Evolutionary conservation across 129 eudicot species (phyloP).

Genomic region (Cynara cardunculus): DNA sequence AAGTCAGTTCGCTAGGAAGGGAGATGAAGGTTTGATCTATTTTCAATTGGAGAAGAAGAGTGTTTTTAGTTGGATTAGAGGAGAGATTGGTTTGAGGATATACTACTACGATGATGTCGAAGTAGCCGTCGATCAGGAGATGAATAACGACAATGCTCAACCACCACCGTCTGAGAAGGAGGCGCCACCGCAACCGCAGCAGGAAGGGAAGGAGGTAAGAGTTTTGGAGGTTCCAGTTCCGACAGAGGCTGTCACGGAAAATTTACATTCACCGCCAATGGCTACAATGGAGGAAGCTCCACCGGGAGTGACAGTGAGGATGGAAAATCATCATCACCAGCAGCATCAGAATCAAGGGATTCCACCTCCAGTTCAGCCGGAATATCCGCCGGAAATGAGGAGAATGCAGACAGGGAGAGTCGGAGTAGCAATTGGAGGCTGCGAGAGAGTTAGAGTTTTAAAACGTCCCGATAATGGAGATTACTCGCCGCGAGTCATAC

Average conservation of each 20-base stretch:
- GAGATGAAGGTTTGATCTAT: conserved; percentile 83
- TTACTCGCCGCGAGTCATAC: conserved; percentile 61
- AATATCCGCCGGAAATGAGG: conserved; percentile 53
- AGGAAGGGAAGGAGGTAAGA: conserved; percentile 34
- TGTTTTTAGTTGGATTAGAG: conserved; percentile 94
- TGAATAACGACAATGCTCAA: conserved; percentile 13
- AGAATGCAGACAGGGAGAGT: conserved; percentile 56
- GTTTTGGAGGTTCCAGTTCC: conserved; percentile 50
- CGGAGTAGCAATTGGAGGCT: conserved; percentile 15
- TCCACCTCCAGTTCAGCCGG: conserved; percentile 34
- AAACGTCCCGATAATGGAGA: conserved; percentile 50
- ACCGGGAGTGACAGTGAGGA: conserved; percentile 33
- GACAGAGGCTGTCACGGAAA: conserved; percentile 47
- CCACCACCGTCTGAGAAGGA: conserved; percentile 29
- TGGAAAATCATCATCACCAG: conserved; percentile 40
- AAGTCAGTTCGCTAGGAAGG: conserved; percentile 67
- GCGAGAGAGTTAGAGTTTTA: conserved; percentile 42
- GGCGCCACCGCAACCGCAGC: conserved; percentile 8
- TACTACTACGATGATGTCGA: conserved; percentile 72
- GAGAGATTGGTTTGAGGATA: conserved; percentile 78
- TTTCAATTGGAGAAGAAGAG: conserved; percentile 89
- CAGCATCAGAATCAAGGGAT: conserved; percentile 24
- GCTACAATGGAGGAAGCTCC: conserved; percentile 54
- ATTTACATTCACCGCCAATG: conserved; percentile 44
- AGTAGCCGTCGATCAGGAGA: conserved; percentile 24